Base-by-base conservation (phyloP, 2,329 filamentous ascomycete genomes). In the Gaeumannomyces sp. region DNA sequence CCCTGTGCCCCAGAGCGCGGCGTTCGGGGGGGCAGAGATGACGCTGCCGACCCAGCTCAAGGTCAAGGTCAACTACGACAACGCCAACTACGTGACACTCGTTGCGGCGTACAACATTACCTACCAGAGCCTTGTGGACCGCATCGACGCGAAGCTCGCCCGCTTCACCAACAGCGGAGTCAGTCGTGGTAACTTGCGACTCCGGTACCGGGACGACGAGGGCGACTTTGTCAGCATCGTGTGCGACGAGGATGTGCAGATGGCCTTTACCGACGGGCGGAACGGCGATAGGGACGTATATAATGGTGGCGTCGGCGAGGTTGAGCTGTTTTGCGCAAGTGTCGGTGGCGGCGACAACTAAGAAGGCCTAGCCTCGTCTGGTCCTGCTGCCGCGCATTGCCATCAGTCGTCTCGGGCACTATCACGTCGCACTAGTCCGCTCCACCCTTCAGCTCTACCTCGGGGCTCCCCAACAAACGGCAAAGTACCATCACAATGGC, bases 41-140 rank as follows among this genome's bases (percentile, higher is more conserved):
- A 81, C 78, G 29, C 75, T 83, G 62, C 85, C 83, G 60, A 88
- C 91, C 10, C 95, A 98, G 73, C 84, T 99, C 63, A 98, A 97
- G 78, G 93, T 97, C 62, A 96, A 96, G 75, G 93, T 99, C 65
- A 94, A 94, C 73, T 96, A 92, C 73, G 92, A 95, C 66, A 80
- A 77, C 60, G 90, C 90, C 60, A 95, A 93, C 73, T 96, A 96
- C 70, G 90, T 97, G 66, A 97, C 94, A 0, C 83, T 99, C n/a
- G 94, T 99, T 14, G 96, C 97, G 58, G 91, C 92, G 38, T 96
- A 92, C 77, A 97, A 96, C 74, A 98, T 98, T 71, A 90, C 92
- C 57, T 98, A 96, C 77, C 92, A 95, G 69, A 95, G 92, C 29
- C 83, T 99, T 64, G 93, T 95, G 68, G 95, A 98, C 74, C 90